Base-by-base conservation (phyloP, 2,329 filamentous ascomycete genomes). In the Trichoderma semiorbis region DNA sequence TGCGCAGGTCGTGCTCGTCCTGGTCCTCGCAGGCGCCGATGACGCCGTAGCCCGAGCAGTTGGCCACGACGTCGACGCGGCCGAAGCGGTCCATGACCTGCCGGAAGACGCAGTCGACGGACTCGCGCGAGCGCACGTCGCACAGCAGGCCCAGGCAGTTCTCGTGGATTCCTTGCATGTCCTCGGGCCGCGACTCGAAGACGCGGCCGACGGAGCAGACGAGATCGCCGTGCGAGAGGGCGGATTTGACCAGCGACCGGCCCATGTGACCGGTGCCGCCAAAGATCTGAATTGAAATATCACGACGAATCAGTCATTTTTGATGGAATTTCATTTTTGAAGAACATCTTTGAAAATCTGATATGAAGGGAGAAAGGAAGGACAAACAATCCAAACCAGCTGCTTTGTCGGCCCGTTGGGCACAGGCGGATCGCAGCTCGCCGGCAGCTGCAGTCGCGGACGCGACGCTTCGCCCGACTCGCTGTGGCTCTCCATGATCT, bases 181-280 rank as follows among this genome's bases (percentile, higher is more conserved):
- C 89, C 74, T 90, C 87, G 10, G 89, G 87, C 30, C 86, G 91
- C 72, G 93, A 93, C 82, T 97, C 93, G 77, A 92, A 90, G 16
- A 91, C 91, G 74, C 93, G 91, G 10, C 96, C 96, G 11, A 98
- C 95, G 7, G 94, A 94, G 3, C 91, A 91, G 71, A 98, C 95
- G 65, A 91, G 87, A 79, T 99, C 96, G 76, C 92, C 92, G 76
- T 94, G 92, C 18, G 89, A 86, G 26, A 98, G 86, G 18, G 93
- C 94, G 69, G 89, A 90, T 78, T 96, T 95, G 72, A 95, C 93
- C 24, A 98, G 89, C 8, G 93, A 97, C 67, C 94, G 91, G 72
- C 96, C 96, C 87, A 98, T 97, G 78, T 99, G 96, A 70, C 96
- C 96, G n/a, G 95, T 98, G 63, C 94, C 95, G 63, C 96, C 96